Conservation (phyloP, 1,284 basidiomycete genomes). For the Fistulinella cinereoalba region DNA sequence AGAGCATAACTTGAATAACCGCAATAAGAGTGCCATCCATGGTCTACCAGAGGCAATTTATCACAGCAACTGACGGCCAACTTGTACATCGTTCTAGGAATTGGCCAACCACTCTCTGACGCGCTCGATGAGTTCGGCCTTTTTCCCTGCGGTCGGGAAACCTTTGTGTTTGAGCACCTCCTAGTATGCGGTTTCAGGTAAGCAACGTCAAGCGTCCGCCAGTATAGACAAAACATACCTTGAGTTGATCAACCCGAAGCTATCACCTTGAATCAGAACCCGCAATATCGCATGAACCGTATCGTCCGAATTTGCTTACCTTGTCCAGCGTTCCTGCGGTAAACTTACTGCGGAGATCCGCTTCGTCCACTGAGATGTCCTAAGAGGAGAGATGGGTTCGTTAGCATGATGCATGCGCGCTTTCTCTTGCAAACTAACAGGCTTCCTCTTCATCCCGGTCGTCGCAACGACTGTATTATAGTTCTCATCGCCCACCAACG, state of each 20-base stretch:
- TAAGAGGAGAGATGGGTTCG: constrained; percentile 21
- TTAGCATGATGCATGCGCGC: constrained; percentile 1
- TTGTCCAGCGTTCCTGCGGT: constrained; percentile 59
- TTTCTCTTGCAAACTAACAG: constrained; percentile 44
- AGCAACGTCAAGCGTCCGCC: constrained; percentile 6
- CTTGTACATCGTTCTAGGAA: no score
- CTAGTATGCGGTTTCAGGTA: constrained; percentile 37
- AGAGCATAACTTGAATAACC: no score
- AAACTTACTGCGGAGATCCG: constrained; percentile 65
- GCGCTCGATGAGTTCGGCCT: constrained; percentile 65
- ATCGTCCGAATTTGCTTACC: constrained; percentile 48
- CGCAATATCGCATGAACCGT: no score
- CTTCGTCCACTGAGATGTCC: constrained; percentile 61
- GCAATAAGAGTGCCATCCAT: no score
- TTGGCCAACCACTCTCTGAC: constrained; percentile 52
- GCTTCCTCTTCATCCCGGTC: constrained; percentile 63
- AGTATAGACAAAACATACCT: constrained; percentile 43
- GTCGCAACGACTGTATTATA: constrained; percentile 48
- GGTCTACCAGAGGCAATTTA: no score
- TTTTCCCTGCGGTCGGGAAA: constrained; percentile 59
- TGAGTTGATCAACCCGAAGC: constrained; percentile 77
- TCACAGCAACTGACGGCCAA: no score
- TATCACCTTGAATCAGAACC: constrained; percentile 31
- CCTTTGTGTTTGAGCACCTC: constrained; percentile 68
- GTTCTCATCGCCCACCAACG: constrained; percentile 63